These are phyloP conservation scores for Amylostereum areolatum DNA, from an alignment of 1,284 basidiomycete species.

Conservation along the genomic window DNA sequence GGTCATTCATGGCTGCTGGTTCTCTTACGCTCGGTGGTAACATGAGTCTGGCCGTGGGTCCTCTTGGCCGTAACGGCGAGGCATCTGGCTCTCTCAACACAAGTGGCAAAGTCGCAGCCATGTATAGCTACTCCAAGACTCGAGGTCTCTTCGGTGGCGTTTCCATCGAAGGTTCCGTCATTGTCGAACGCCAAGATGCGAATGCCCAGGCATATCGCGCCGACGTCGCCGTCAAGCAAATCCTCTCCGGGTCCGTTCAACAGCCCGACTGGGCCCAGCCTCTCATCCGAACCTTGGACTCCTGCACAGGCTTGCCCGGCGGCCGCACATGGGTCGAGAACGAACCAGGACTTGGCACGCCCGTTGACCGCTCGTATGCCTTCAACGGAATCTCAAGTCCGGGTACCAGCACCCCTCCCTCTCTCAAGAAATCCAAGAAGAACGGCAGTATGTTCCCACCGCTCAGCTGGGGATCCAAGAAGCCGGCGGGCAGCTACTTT, in stretches of 20 bases:
- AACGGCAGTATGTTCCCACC: conserved; percentile 51
- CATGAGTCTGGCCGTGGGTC: conserved; percentile 88
- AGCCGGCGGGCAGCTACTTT: conserved; percentile 51
- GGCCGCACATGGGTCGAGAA: conserved; percentile 66
- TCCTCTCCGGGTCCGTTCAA: conserved; percentile 73
- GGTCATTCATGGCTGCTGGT: conserved; percentile 93
- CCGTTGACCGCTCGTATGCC: conserved; percentile 37
- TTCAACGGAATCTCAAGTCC: conserved; percentile 48
- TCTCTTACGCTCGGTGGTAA: conserved; percentile 92
- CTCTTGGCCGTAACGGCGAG: conserved; percentile 92
- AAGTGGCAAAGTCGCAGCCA: conserved; percentile 87
- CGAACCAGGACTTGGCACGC: conserved; percentile 19
- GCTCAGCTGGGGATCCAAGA: conserved; percentile 49
- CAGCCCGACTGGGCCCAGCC: conserved; percentile 73
- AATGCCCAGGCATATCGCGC: conserved; percentile 77
- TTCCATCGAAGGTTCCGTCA: conserved; percentile 90
- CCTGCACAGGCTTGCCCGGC: conserved; percentile 67
- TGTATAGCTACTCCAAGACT: conserved; percentile 96
- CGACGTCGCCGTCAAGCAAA: conserved; percentile 68
- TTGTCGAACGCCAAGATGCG: conserved; percentile 91
- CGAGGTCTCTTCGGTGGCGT: conserved; percentile 84
- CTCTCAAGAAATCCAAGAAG: conserved; percentile 11
- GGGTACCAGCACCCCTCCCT: conserved; percentile 23
- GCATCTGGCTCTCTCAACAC: conserved; percentile 84
- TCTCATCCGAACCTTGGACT: conserved; percentile 70